phyloP scores from a whole-genome alignment of 495 filamentous ascomycete species.

The Penicillium maclennaniae region DNA sequence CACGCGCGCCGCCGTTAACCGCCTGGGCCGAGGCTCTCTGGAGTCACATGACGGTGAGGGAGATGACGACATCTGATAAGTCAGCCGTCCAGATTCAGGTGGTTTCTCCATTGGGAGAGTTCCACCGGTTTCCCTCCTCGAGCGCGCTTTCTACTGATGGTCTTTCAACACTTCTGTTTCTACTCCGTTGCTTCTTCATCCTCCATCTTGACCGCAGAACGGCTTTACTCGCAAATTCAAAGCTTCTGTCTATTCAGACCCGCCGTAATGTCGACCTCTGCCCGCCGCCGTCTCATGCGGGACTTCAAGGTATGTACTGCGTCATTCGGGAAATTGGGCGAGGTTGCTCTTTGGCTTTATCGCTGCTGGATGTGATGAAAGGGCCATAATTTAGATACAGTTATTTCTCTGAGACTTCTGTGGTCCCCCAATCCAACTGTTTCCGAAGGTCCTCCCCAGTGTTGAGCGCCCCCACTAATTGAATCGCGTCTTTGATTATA shows the following conservation, averaged over 20 bases:
- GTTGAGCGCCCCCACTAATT: conserved; percentile 18
- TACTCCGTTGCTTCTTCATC: conserved; percentile 1
- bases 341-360: neutral
- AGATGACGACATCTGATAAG: conserved; percentile 16
- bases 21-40: conserved; percentile 30
- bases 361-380: neutral
- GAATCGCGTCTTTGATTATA: conserved; percentile 30
- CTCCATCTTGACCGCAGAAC: neutral
- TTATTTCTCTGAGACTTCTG: too few relatives aligned
- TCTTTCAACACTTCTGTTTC: conserved; percentile 3
- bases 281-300: conserved; percentile 91
- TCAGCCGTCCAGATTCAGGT: neutral
- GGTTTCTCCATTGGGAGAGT: conserved; percentile 23
- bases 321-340: conserved; percentile 1
- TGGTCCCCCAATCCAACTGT: neutral
- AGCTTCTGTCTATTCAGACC: conserved; percentile 8
- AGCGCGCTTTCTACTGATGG: conserved; percentile 9
- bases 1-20: conserved; percentile 11
- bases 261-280: conserved; percentile 79
- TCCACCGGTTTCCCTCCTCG: conserved; percentile 20
- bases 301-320: conserved; percentile 83
- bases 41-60: conserved; percentile 12
- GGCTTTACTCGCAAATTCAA: neutral
- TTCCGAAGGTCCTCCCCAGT: neutral
- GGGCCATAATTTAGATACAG: neutral